phyloP scores from a whole-genome alignment of 345 rosid genomes.

The Citrus sinensis region DVS_A1.0 CM039166.1:19655501-19656000 shows the following conservation, averaged over 20 bases:
- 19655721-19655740: constrained; percentile 93
- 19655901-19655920: background rate
- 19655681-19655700: constrained; percentile 41
- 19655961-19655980: background rate
- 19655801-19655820: constrained; percentile 12
- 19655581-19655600: constrained; percentile 32
- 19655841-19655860: background rate
- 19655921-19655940: constrained; percentile 4
- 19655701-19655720: constrained; percentile 80
- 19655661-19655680: constrained; percentile 41
- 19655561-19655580: constrained; percentile 37
- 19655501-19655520: constrained; percentile 47
- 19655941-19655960: background rate
- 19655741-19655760: background rate
- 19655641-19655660: constrained; percentile 8
- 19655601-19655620: constrained; percentile 14
- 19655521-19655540: constrained; percentile 24
- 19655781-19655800: constrained; percentile 7
- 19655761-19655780: no score
- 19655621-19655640: no score
- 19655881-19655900: background rate
- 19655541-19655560: constrained; percentile 34
- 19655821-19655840: constrained; percentile 9
- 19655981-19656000: constrained; percentile 2
- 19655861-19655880: background rate